These are phyloP conservation scores for Sporothrix pseudoabietina DNA, from an alignment of 2,329 filamentous ascomycete genomes.

Conservation along the genomic window DNA sequence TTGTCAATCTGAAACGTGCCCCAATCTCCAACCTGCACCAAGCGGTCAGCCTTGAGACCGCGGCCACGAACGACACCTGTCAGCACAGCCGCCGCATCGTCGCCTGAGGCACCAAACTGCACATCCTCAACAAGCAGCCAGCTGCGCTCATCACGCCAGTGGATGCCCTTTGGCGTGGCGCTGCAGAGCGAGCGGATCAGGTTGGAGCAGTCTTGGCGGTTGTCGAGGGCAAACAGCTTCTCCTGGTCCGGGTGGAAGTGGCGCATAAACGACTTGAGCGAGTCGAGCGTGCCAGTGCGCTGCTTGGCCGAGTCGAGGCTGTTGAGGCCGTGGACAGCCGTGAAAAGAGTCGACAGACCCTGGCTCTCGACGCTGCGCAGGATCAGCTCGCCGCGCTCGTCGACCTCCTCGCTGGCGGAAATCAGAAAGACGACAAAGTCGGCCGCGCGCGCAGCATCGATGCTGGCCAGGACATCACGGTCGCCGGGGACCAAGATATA, in stretches of 20 bases:
- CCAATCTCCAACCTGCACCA: constrained; percentile 92
- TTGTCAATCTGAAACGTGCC: constrained; percentile 90
- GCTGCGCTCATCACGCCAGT: constrained; percentile 91
- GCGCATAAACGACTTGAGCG: constrained; percentile 87
- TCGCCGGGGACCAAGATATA: constrained; percentile 68
- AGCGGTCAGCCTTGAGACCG: constrained; percentile 82
- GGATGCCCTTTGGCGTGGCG: constrained; percentile 87
- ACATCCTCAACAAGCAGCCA: constrained; percentile 93
- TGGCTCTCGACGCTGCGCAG: constrained; percentile 88
- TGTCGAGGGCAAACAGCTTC: constrained; percentile 86
- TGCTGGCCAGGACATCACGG: constrained; percentile 71
- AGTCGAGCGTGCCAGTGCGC: constrained; percentile 72
- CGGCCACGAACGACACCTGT: constrained; percentile 86
- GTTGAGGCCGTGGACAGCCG: constrained; percentile 78
- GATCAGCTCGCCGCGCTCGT: constrained; percentile 80
- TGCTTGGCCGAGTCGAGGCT: constrained; percentile 78
- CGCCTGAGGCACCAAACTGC: constrained; percentile 62
- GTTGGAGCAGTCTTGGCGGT: constrained; percentile 86
- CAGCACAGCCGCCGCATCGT: constrained; percentile 57
- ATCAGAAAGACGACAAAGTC: constrained; percentile 90
- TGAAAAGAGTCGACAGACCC: constrained; percentile 90
- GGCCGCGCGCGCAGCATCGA: constrained; percentile 84
- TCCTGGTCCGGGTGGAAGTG: constrained; percentile 94
- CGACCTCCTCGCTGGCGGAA: constrained; percentile 80
- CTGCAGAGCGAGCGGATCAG: constrained; percentile 89